These are phyloP conservation scores for Chytridium lagenaria DNA, from an alignment of 371 early-diverging fungal genomes.

Conservation along the genomic window DNA sequence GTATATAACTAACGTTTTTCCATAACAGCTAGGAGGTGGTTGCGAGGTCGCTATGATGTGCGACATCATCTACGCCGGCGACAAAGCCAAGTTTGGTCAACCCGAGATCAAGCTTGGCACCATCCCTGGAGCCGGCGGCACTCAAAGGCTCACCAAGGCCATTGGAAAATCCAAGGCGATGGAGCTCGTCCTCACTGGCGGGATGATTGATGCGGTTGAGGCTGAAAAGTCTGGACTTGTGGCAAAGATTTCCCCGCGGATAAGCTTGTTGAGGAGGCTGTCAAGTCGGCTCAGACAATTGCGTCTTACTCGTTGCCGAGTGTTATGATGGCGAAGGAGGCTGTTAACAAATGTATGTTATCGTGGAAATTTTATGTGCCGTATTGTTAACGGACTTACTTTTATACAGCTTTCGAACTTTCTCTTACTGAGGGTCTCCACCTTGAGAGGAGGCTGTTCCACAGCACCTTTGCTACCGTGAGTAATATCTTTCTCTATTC, in stretches of 20 bases:
- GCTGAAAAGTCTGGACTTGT: constrained; percentile 88
- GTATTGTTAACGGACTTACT: too few species aligned
- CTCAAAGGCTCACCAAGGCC: constrained; percentile 86
- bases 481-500: constrained; percentile 31
- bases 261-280: constrained; percentile 84
- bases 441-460: constrained; percentile 95
- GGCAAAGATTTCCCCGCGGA: constrained; percentile 90
- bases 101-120: constrained; percentile 98
- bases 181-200: constrained; percentile 95
- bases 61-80: constrained; percentile 98
- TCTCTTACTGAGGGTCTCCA: constrained; percentile 84
- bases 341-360: constrained; percentile 82
- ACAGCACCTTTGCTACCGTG: constrained; percentile 89
- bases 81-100: constrained; percentile 96
- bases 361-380: not conserved
- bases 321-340: constrained; percentile 96
- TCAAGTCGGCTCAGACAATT: constrained; percentile 89
- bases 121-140: constrained; percentile 79
- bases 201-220: constrained; percentile 84
- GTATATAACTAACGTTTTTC: too few species aligned
- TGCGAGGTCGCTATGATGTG: constrained; percentile 99
- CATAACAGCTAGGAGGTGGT: constrained; percentile 91
- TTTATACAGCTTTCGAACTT: constrained; percentile 89
- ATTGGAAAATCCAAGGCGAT: constrained; percentile 98
- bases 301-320: constrained; percentile 84